Evolutionary conservation across 345 rosid genomes (phyloP).

Genomic region (Kandelia obovata): DNA sequence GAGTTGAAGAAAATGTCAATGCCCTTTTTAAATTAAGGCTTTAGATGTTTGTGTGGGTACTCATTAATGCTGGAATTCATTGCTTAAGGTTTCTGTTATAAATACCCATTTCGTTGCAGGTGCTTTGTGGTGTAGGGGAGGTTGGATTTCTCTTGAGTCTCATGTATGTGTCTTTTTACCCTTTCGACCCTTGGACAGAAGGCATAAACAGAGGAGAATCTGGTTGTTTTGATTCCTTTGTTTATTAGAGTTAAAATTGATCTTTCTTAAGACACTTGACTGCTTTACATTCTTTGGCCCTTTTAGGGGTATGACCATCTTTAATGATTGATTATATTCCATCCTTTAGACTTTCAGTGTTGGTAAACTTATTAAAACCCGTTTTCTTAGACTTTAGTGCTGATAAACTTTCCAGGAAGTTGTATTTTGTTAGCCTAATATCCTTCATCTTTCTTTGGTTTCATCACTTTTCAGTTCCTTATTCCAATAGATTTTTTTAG

Average conservation of each 20-base stretch:
- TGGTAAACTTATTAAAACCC: too few species aligned
- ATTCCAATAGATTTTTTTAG: neutral
- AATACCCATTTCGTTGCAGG: neutral
- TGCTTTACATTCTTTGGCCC: neutral
- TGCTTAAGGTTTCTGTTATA: neutral
- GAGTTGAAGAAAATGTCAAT: conserved; percentile 1
- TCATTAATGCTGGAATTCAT: neutral
- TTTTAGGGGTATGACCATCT: neutral
- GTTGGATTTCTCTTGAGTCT: neutral
- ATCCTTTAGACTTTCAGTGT: too few species aligned
- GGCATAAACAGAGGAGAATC: neutral
- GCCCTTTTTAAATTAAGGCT: neutral
- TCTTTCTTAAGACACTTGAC: neutral
- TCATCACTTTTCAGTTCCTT: neutral
- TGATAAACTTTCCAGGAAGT: too few species aligned
- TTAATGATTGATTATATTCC: neutral
- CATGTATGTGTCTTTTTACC: conserved; percentile 1
- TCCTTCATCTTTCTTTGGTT: too few species aligned
- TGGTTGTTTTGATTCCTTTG: neutral
- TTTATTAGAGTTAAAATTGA: neutral
- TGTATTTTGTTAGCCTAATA: too few species aligned
- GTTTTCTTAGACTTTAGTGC: too few species aligned
- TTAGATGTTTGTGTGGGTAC: neutral
- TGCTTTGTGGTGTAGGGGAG: neutral
- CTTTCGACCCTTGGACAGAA: neutral